Conservation (phyloP, 345 rosid species). For the Eucalyptus cladocalyx region DNA sequence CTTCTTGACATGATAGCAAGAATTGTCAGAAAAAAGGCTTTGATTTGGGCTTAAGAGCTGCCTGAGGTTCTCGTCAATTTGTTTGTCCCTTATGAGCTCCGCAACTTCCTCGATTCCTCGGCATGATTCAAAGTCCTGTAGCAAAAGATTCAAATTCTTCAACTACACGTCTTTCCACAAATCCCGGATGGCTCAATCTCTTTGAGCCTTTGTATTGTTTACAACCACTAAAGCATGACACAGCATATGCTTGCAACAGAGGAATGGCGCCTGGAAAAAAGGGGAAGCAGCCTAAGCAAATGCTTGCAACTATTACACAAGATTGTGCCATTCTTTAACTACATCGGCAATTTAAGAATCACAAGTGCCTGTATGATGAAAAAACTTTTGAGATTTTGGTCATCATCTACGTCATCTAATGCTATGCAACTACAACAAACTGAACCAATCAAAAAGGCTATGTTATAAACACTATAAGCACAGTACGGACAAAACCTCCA, state of each 20-base stretch:
- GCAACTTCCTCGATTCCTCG: conserved; percentile 93
- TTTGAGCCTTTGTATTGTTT: neutral
- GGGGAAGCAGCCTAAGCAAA: neutral
- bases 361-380: neutral
- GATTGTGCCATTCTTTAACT: neutral
- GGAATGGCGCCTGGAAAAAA: neutral
- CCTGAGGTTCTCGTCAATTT: conserved; percentile 95
- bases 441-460: neutral
- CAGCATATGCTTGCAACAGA: neutral
- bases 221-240: neutral
- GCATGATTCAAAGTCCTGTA: conserved; percentile 78
- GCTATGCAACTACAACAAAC: neutral
- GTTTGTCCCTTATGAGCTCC: conserved; percentile 73
- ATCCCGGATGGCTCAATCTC: neutral
- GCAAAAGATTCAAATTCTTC: neutral
- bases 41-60: neutral
- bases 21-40: neutral
- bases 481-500: neutral
- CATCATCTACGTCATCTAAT: neutral
- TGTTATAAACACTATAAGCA: neutral
- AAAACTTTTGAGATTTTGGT: neutral
- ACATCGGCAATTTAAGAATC: neutral
- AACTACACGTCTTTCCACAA: neutral
- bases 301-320: neutral
- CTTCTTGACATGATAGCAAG: neutral